Conservation (phyloP, 345 rosid genomes). For the Lumnitzera racemosa region DNA sequence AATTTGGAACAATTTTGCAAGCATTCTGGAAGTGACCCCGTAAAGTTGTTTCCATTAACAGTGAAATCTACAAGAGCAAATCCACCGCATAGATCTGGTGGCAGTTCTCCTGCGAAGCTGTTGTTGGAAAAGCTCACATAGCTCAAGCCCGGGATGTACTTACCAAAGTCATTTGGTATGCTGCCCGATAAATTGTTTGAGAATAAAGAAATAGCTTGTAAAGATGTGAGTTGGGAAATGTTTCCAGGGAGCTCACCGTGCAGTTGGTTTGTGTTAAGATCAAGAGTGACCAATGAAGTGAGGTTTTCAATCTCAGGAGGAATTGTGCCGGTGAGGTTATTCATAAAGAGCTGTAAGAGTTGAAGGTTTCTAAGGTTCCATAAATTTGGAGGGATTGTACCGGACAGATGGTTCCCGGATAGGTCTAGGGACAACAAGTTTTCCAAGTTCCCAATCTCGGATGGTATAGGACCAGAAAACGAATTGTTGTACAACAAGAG, state of each 20-base stretch:
- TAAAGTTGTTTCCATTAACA: conserved; percentile 41
- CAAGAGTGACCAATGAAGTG: conserved; percentile 24
- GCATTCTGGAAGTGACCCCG: conserved; percentile 52
- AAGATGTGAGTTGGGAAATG: conserved; percentile 32
- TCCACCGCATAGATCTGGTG: conserved; percentile 46
- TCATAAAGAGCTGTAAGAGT: conserved; percentile 32
- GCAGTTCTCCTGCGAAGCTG: conserved; percentile 53
- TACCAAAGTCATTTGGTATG: conserved; percentile 48
- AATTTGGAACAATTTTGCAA: conserved; percentile 37
- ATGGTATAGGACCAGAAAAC: conserved; percentile 41
- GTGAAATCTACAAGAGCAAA: conserved; percentile 20
- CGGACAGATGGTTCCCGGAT: conserved; percentile 42
- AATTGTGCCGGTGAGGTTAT: conserved; percentile 42
- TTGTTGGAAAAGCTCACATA: conserved; percentile 48
- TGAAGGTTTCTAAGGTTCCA: conserved; percentile 40
- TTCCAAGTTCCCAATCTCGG: conserved; percentile 36
- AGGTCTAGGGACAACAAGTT: conserved; percentile 23
- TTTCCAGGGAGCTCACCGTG: conserved; percentile 45
- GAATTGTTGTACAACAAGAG: conserved; percentile 37
- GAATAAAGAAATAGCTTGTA: conserved; percentile 27
- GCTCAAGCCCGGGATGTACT: conserved; percentile 26
- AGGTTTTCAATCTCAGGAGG: conserved; percentile 50
- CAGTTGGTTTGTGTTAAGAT: conserved; percentile 41
- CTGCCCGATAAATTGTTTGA: conserved; percentile 44
- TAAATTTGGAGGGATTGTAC: conserved; percentile 36